Base-by-base conservation (phyloP, 352 stramenopile species). In the Globisporangium polare region DNA sequence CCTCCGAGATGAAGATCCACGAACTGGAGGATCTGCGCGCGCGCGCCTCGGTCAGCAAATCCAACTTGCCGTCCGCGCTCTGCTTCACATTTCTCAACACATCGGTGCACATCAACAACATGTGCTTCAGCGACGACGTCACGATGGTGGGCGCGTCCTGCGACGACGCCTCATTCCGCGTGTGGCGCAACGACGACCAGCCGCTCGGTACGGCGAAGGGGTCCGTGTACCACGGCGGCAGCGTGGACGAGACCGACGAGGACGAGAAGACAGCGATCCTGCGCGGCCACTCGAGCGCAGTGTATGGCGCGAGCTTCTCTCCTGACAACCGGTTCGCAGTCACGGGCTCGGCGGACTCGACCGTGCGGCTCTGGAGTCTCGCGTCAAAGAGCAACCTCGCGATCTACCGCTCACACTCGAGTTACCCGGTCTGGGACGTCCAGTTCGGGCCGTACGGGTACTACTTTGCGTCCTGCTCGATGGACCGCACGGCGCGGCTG, bases 391-490 rank as follows among this genome's bases (percentile, higher is more conserved):
- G 74, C 61, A 92, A 92, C 49, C 66, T 94, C 41, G 81, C 75
- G 5, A 81, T 86, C 9, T 94, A 93, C 61, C 80, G 86, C 13
- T 88, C 80, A 8, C 86, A 94, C 62, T 72, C 76, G 39, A 71
- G 66, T 5, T 84, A 74, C 39, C 92, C 94, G 2, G 86, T 98
- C 10, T 98, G 94, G 94, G 95, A 97, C 57, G 92, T 98, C 6
- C 71, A 74, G 0, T 98, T 97, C 63, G 78, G 86, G 12, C 89
- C 90, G 17, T 82, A 84, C 18, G 96, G 96, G 13, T 98, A 98
- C 72, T 98, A 98, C 65, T 99, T 98, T 78, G 94, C 90, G 20
- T 97, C 90, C 12, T 95, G 88, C 62, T 97, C 90, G 20, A 96
- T 94, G 66, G 96, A 99, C 63, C 90, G 89, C 22, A 98, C 91